Evolutionary conservation across 1,284 basidiomycete genomes (phyloP).

Genomic region (Fistulina hepatica): DNA sequence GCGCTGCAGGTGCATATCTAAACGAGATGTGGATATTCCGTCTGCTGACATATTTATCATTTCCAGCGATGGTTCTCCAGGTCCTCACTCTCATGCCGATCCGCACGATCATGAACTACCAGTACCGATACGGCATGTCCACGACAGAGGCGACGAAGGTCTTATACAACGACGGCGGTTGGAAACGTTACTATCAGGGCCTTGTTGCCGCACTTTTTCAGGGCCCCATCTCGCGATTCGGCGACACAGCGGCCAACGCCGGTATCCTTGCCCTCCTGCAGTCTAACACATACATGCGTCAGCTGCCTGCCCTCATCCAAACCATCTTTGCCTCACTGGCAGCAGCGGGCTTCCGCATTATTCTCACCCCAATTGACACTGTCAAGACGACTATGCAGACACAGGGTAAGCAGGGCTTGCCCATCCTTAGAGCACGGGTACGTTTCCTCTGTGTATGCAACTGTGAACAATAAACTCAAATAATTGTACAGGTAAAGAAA

Average conservation of each 20-base stretch:
- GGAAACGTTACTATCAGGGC: constrained; percentile 74
- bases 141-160: constrained; percentile 54
- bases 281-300: constrained; percentile 55
- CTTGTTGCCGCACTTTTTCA: constrained; percentile 73
- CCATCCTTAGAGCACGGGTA: constrained; percentile 56
- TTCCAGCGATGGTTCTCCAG: constrained; percentile 81
- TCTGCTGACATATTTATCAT: constrained; percentile 7
- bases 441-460: constrained; percentile 13
- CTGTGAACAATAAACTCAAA: not conserved
- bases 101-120: constrained; percentile 88
- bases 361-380: constrained; percentile 81
- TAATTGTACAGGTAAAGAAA: constrained; percentile 43
- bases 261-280: constrained; percentile 69
- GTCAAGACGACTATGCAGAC: constrained; percentile 90
- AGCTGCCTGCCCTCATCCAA: constrained; percentile 52
- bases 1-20: constrained; percentile 53
- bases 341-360: constrained; percentile 73
- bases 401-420: constrained; percentile 60
- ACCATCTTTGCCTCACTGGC: constrained; percentile 61
- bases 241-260: constrained; percentile 80
- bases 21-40: not conserved
- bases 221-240: constrained; percentile 71
- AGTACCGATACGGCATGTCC: constrained; percentile 73
- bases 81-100: constrained; percentile 79
- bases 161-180: constrained; percentile 72